Percentiles rank a stretch among this genome's conserved stretches.
Conservation (phyloP, 2,329 filamentous ascomycete genomes). For the Phyllosticta citrichinensis region DNA sequence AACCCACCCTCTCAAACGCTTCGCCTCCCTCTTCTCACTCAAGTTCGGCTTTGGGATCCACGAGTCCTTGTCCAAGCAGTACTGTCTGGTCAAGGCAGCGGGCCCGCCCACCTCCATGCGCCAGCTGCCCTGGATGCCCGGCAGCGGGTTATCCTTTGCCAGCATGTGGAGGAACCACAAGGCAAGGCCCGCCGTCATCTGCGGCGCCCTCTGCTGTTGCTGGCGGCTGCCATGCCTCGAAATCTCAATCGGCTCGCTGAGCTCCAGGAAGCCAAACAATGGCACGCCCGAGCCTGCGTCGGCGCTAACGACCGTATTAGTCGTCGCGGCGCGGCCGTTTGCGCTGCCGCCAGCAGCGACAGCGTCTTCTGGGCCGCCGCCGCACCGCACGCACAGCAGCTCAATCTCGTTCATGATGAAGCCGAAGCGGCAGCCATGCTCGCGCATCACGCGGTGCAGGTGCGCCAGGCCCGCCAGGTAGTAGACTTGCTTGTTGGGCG, state of each 20-base stretch:
- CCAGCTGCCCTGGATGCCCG: slow-evolving; percentile 51
- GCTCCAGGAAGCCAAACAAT: slow-evolving; percentile 81
- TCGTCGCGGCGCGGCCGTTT: slow-evolving; percentile 14
- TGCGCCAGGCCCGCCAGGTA: slow-evolving; percentile 82
- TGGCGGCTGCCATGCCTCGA: slow-evolving; percentile 28
- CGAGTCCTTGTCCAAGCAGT: slow-evolving; percentile 56
- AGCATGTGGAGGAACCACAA: slow-evolving; percentile 71
- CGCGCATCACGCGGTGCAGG: slow-evolving; percentile 84
- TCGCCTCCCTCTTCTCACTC: slow-evolving; percentile 67
- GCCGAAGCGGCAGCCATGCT: slow-evolving; percentile 85
- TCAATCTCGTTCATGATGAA: slow-evolving; percentile 97
- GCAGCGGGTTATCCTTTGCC: slow-evolving; percentile 49
- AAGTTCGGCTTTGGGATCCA: slow-evolving; percentile 68
- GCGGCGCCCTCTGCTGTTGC: slow-evolving; percentile 28
- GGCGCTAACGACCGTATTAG: slow-evolving; percentile 25
- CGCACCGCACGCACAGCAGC: slow-evolving; percentile 78
- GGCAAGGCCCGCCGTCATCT: slow-evolving; percentile 61
- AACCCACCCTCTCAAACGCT: slow-evolving; percentile 64
- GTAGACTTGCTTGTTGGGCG: slow-evolving; percentile 73
- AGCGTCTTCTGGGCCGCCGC: slow-evolving; percentile 30
- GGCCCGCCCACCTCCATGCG: slow-evolving; percentile 64
- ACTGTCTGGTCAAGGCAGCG: slow-evolving; percentile 60
- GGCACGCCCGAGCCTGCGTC: slow-evolving; percentile 46
- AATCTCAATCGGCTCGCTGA: slow-evolving; percentile 49
- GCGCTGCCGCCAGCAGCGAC: neutral